phyloP scores from a whole-genome alignment of 345 rosid genomes.

The Anastatica hierochuntica region DNA sequence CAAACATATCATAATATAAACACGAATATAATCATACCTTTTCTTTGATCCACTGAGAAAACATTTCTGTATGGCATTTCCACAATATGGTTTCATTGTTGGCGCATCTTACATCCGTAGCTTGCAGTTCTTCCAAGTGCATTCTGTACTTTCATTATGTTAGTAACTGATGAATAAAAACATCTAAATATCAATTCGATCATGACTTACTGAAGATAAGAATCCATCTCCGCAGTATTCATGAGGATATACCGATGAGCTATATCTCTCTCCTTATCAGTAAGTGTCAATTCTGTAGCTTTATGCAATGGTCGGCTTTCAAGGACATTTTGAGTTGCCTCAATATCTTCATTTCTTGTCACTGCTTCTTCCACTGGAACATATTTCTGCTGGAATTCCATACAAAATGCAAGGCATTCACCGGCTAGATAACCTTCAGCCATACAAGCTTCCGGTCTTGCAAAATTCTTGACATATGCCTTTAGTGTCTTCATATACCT shows the following conservation, averaged over 20 bases:
- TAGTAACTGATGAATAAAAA: too few species aligned
- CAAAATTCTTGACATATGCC: neutral
- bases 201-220: too few species aligned
- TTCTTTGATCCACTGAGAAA: too few species aligned
- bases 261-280: neutral
- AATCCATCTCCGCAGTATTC: neutral
- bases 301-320: neutral
- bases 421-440: neutral
- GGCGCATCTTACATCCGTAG: too few species aligned
- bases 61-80: too few species aligned
- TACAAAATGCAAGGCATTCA: neutral
- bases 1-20: too few species aligned
- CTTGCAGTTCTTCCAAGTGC: too few species aligned
- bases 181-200: too few species aligned
- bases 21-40: too few species aligned
- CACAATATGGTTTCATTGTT: too few species aligned
- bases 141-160: too few species aligned
- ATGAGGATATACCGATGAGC: neutral
- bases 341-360: neutral
- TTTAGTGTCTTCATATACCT: neutral
- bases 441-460: neutral
- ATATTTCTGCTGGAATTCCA: neutral
- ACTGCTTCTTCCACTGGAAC: neutral
- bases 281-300: neutral
- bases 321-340: neutral